These are phyloP conservation scores for Microdochium bolleyi DNA, from an alignment of 2,329 filamentous ascomycete genomes.

Conservation along the genomic window DNA sequence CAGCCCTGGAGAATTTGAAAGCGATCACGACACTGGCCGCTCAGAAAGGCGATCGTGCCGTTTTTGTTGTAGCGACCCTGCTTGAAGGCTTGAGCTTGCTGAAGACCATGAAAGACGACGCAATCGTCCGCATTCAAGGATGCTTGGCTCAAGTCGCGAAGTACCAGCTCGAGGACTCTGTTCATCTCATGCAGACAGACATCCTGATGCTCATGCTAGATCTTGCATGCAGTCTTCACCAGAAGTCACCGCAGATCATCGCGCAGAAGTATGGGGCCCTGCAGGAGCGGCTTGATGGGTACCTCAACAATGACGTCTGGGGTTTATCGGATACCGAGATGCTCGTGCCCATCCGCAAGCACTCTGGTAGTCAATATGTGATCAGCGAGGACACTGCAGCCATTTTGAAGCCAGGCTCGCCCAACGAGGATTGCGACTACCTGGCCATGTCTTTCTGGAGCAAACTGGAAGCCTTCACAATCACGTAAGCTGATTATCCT, in stretches of 20 bases:
- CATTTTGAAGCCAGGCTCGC: slow-evolving; percentile 40
- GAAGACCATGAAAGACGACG: slow-evolving; percentile 54
- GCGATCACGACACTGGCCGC: slow-evolving; percentile 53
- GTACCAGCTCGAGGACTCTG: slow-evolving; percentile 58
- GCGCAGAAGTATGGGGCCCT: slow-evolving; percentile 53
- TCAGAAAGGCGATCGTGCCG: slow-evolving; percentile 51
- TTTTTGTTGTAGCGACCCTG: slow-evolving; percentile 57
- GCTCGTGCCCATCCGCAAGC: slow-evolving; percentile 46
- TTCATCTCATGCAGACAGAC: slow-evolving; percentile 58
- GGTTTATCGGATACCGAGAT: slow-evolving; percentile 38
- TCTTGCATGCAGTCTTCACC: slow-evolving; percentile 59
- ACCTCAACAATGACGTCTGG: slow-evolving; percentile 36
- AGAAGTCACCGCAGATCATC: slow-evolving; percentile 49
- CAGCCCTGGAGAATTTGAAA: slow-evolving; percentile 61
- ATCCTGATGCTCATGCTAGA: slow-evolving; percentile 61
- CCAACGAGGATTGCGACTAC: slow-evolving; percentile 39
- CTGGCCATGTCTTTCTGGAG: slow-evolving; percentile 53
- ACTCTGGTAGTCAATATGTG: slow-evolving; percentile 34
- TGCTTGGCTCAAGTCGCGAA: slow-evolving; percentile 69
- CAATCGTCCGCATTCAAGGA: slow-evolving; percentile 61
- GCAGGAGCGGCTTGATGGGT: slow-evolving; percentile 53
- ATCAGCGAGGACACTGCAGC: slow-evolving; percentile 50
- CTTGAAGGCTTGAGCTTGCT: slow-evolving; percentile 65
- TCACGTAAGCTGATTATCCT: slow-evolving; percentile 36
- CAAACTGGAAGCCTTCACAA: slow-evolving; percentile 47